Evolutionary conservation across 208 protist genomes (phyloP).

Genomic region (Tritrichomonas musculus): DNA sequence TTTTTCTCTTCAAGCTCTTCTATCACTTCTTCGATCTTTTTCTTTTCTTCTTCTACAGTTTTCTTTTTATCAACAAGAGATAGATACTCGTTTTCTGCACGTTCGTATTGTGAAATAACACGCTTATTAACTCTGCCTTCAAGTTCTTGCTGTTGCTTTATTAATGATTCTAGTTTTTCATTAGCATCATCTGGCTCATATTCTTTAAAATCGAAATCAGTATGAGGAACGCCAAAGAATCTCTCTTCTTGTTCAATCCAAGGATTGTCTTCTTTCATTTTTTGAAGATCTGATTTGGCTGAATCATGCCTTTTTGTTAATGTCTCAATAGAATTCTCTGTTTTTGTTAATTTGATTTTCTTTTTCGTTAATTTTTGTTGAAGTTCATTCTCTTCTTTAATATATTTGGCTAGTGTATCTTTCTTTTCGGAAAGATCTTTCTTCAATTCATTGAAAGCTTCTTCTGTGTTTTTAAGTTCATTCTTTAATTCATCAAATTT

Average conservation of each 20-base stretch:
- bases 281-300: neutral
- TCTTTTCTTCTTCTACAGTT: slow-evolving; percentile 82
- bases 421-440: slow-evolving; percentile 39
- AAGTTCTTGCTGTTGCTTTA: slow-evolving; percentile 48
- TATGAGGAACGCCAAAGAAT: slow-evolving; percentile 50
- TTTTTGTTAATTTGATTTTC: slow-evolving; percentile 45
- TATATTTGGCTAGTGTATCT: slow-evolving; percentile 37
- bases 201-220: slow-evolving; percentile 57
- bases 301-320: neutral
- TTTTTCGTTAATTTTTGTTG: slow-evolving; percentile 43
- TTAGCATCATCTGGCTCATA: slow-evolving; percentile 42
- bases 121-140: slow-evolving; percentile 33
- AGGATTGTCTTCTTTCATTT: slow-evolving; percentile 33
- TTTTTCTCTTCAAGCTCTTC: slow-evolving; percentile 92
- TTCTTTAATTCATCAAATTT: slow-evolving; percentile 35
- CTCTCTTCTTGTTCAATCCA: slow-evolving; percentile 19
- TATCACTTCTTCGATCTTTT: slow-evolving; percentile 74
- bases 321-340: slow-evolving; percentile 28
- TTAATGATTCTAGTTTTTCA: slow-evolving; percentile 39
- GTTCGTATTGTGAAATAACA: slow-evolving; percentile 79
- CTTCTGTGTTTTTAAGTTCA: slow-evolving; percentile 39
- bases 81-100: slow-evolving; percentile 82
- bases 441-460: slow-evolving; percentile 36
- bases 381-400: slow-evolving; percentile 42
- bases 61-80: slow-evolving; percentile 84